Base-by-base conservation (phyloP, 345 rosid genomes). In the Melastoma malabathricum region DNA sequence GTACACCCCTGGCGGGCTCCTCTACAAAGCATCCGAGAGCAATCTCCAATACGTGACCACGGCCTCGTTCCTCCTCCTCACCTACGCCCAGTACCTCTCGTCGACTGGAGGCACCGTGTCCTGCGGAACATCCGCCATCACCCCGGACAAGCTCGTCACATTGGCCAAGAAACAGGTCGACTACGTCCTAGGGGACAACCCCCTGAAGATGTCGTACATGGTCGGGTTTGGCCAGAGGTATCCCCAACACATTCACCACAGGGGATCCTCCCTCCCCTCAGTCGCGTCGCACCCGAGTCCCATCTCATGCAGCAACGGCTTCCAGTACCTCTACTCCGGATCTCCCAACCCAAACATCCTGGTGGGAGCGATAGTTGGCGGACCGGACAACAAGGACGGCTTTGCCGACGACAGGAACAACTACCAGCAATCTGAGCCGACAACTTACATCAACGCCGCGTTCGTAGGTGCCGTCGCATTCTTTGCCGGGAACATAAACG, bases 201-300 rank as follows among this genome's bases (percentile, higher is more conserved):
- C 98, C 0, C 70, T 67, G 44, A 74, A 71, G 57, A 77, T 79
- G 75, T 84, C 92, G 1, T 90, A 87, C 72, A 86, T 87, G 96
- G 96, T 87, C 13, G 98, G 93, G 15, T 90, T 83, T 20, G 93
- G 96, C 22, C 20, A 58, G 13, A 80, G n/a, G 69, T 92, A 65
- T 62, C 95, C 96, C 9, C 81, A 61, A 29, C 84, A 68, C 46
- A 73, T 87, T 19, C 98, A 92, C 68, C 98, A 87, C 68, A 75
- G 98, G 55, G 98, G 93, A 0, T 78, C 96, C 25, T 92, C 98
- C 5, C 25, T 79, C 46, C 94, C 95, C 23, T 87, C 95, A 2
- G 51, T 73, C 25, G 64, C 47, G 3, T 50, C 68, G 14, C 92
- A 83, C 44, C 87, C 86, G 0, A 48, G 50, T 38, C 71, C 44